Conservation (phyloP, 495 filamentous ascomycete genomes). For the Penicillium fimorum region DNA sequence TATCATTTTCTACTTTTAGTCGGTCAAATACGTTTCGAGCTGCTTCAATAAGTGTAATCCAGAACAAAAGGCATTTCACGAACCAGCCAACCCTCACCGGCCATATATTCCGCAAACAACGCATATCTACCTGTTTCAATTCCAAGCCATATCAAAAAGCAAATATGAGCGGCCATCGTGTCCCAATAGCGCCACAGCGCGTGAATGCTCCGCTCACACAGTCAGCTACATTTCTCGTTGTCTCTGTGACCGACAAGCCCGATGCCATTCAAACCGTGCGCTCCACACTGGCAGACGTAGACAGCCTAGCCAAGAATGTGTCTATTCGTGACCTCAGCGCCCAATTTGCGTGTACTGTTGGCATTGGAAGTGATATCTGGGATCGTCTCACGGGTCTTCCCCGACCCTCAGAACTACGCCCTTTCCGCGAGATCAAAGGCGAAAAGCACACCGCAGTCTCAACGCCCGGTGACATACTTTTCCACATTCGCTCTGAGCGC, state of each 20-base stretch:
- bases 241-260: constrained; percentile 38
- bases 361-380: constrained; percentile 54
- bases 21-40: neutral
- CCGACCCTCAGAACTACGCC: constrained; percentile 51
- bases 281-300: constrained; percentile 44
- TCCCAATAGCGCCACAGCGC: constrained; percentile 40
- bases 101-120: neutral
- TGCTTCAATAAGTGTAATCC: neutral
- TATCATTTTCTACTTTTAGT: neutral
- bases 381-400: constrained; percentile 43
- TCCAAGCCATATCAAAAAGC: constrained; percentile 3
- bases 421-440: constrained; percentile 49
- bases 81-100: neutral
- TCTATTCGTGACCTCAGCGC: constrained; percentile 50
- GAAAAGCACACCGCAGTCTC: constrained; percentile 46
- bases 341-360: constrained; percentile 52
- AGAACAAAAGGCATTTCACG: neutral
- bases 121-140: neutral
- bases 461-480: constrained; percentile 55
- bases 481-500: constrained; percentile 57
- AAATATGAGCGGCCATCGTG: constrained; percentile 31
- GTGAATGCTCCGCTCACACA: constrained; percentile 51
- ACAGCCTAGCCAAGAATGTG: constrained; percentile 53
- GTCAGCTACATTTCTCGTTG: constrained; percentile 53
- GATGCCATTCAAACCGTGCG: constrained; percentile 41